Percentiles rank a stretch among this genome's conserved stretches.
phyloP scores from a whole-genome alignment of 208 protist genomes.

The Trypanosomatidae sp. region DNA sequence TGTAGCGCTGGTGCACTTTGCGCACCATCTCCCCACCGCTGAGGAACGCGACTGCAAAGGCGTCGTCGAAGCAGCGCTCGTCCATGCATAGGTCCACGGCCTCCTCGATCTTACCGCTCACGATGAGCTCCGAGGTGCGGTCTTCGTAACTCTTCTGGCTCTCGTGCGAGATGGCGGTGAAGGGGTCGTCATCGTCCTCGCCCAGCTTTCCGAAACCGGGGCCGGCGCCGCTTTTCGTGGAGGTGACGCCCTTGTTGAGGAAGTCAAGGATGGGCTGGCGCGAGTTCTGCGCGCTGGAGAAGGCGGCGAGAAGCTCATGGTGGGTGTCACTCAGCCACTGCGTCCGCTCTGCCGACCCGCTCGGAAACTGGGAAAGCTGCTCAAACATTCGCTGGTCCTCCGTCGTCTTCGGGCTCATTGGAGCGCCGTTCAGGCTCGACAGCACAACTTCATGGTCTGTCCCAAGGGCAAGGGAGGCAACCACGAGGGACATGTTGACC shows the following conservation, averaged over 20 bases:
- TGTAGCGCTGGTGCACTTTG: constrained; percentile 65
- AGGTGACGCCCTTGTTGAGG: constrained; percentile 25
- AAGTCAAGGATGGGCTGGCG: constrained; percentile 71
- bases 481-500: constrained; percentile 50
- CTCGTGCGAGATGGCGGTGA: constrained; percentile 58
- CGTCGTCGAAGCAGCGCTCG: constrained; percentile 64
- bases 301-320: constrained; percentile 59
- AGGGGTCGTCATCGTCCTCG: constrained; percentile 63
- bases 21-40: constrained; percentile 57
- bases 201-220: constrained; percentile 8
- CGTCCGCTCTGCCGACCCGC: constrained; percentile 47
- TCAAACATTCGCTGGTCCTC: constrained; percentile 29
- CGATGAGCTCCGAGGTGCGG: constrained; percentile 55
- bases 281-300: constrained; percentile 46
- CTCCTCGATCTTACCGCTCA: constrained; percentile 60
- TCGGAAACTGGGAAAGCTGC: constrained; percentile 29
- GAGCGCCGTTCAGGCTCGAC: constrained; percentile 8
- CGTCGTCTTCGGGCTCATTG: constrained; percentile 33
- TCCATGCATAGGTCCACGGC: constrained; percentile 77
- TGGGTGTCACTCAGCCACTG: constrained; percentile 56
- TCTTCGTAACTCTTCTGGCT: constrained; percentile 68
- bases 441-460: constrained; percentile 39
- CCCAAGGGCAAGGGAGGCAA: constrained; percentile 47
- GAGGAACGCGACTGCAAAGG: constrained; percentile 74
- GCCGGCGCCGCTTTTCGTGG: neutral